Conservation (phyloP, 371 early-diverging fungal species). For the Mortierella sp. region DNA sequence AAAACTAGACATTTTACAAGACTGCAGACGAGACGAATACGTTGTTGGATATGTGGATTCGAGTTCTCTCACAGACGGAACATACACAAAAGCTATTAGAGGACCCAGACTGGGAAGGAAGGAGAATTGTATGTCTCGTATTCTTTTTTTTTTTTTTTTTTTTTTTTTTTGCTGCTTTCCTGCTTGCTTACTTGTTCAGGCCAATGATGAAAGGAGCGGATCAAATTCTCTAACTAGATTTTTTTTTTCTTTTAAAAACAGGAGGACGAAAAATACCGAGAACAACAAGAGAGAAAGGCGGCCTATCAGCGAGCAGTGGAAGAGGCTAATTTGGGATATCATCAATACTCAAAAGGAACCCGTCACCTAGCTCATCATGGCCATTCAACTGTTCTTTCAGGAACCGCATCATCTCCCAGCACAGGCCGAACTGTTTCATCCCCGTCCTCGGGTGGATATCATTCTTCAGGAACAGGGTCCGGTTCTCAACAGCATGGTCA, state of each 20-base stretch:
- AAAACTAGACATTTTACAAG: slow-evolving; percentile 37
- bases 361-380: background rate
- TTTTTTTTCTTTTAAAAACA: background rate
- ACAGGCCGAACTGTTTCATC: background rate
- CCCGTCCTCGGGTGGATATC: background rate
- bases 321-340: slow-evolving; percentile 23
- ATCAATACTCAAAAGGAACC: background rate
- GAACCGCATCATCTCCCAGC: background rate
- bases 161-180: background rate
- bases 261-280: slow-evolving; percentile 38
- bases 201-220: too few species aligned
- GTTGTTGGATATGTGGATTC: slow-evolving; percentile 50
- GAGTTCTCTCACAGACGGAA: slow-evolving; percentile 42
- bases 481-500: background rate
- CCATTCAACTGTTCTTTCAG: background rate
- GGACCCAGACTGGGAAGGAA: slow-evolving; percentile 50
- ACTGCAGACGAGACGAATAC: slow-evolving; percentile 51
- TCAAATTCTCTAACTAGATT: background rate
- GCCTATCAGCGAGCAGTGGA: slow-evolving; percentile 41
- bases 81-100: slow-evolving; percentile 29
- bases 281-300: slow-evolving; percentile 28
- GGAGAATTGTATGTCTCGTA: slow-evolving; percentile 18
- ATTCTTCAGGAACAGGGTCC: background rate
- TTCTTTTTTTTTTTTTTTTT: background rate
- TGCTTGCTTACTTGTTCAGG: background rate